Evolutionary conservation across 768 basidiomycete genomes (phyloP).

Genomic region (Filobasidium wieringae): DNA sequence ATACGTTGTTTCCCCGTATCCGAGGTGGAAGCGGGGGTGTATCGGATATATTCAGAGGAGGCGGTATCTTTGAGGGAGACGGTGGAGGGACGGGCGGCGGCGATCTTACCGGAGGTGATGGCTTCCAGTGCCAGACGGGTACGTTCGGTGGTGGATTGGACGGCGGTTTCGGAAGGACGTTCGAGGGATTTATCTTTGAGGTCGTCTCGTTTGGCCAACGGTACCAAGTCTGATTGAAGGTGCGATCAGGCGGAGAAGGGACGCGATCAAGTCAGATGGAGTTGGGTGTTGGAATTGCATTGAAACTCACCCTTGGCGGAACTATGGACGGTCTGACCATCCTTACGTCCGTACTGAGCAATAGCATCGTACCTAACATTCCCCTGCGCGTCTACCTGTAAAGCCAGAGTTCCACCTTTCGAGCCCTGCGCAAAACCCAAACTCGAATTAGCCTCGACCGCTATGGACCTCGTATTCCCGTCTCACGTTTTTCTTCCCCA

Average conservation of each 20-base stretch:
- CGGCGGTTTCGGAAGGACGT: slow-evolving; percentile 83
- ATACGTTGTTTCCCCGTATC: slow-evolving; percentile 90
- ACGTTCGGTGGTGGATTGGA: slow-evolving; percentile 78
- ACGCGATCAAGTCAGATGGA: no score
- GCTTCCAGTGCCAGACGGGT: slow-evolving; percentile 86
- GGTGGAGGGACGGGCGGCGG: slow-evolving; percentile 94
- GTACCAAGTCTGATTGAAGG: slow-evolving; percentile 62
- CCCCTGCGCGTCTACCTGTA: slow-evolving; percentile 93
- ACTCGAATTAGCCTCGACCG: not conserved
- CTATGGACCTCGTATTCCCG: not conserved
- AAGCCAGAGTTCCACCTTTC: slow-evolving; percentile 84
- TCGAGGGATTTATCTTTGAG: slow-evolving; percentile 68
- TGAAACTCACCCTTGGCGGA: slow-evolving; percentile 62
- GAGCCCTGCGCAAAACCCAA: slow-evolving; percentile 49
- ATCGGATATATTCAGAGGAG: slow-evolving; percentile 81
- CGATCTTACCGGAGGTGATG: slow-evolving; percentile 88
- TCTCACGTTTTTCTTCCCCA: slow-evolving; percentile 86
- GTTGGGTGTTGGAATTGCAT: no score
- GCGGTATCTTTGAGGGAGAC: slow-evolving; percentile 66
- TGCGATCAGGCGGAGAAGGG: not conserved
- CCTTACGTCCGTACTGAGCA: slow-evolving; percentile 83
- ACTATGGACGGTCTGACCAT: slow-evolving; percentile 75
- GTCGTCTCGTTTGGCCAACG: slow-evolving; percentile 77
- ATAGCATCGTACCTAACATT: slow-evolving; percentile 96
- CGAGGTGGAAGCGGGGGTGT: slow-evolving; percentile 60